Base-by-base conservation (phyloP, 352 stramenopile species). In the Elongisporangium senticosum region DNA sequence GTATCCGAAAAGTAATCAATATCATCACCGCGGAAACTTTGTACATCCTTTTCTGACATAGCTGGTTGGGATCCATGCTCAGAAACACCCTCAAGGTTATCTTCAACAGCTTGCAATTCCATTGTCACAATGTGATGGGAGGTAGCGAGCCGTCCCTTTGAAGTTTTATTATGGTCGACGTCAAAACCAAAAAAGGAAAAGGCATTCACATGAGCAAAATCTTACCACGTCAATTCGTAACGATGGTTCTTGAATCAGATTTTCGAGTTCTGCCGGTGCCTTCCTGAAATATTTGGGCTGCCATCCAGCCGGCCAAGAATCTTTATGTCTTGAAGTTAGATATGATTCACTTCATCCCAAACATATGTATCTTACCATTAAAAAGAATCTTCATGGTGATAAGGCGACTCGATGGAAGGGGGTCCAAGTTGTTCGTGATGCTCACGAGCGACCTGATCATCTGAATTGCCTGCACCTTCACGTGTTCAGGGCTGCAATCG, bases 381-480 rank as follows among this genome's bases (percentile, higher is more conserved):
- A 74, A 77, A 21, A 53, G 53, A 1, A 79, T 22, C 52, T 77
- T 79, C 64, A 79, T 79, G 14, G 71, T 79, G 52, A 79, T 64
- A 20, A 76, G 51, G 0, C 71, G 68, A 51, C 68, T 74, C 13
- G 40, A 48, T 24, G 71, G 71, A 13, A 79, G 55, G 8, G 71
- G 67, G 26, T 77, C 66, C 0, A 79, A 53, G 23, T 68, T 72
- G 56, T 76, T 79, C 10, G 66, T 72, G 56, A 77, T 76, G 53
- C 66, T 76, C 3, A 79, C 65, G 55, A 79, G 68, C 20, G 69
- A 75, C 19, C 71, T 68, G 51, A 79, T 76, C 26, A 79, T 63
- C 55, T 76, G 68, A 55, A 79, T 74, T 14, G 68, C 60, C 62
- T 79, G 71, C 10, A 52, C 48, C 51, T 79, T 79, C 15, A 79